Conservation (phyloP, 805 yeast genomes). For the Tanozyma kutaoensis region DNA sequence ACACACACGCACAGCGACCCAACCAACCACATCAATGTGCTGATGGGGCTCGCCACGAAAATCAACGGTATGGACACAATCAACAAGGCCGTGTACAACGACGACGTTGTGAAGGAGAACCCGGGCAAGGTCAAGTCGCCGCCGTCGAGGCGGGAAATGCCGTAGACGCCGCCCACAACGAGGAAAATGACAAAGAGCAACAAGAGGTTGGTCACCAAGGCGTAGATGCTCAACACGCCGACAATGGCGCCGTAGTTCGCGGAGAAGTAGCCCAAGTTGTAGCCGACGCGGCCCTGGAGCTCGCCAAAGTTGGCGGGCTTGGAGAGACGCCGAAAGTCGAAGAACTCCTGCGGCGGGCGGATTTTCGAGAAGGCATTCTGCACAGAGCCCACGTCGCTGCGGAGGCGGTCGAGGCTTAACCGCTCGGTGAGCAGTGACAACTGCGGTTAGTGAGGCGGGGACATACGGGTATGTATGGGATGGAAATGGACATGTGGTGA, state of each 20-base stretch:
- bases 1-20: conserved; percentile 75
- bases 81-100: conserved; percentile 72
- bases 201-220: conserved; percentile 74
- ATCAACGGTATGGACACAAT: conserved; percentile 72
- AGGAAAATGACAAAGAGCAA: conserved; percentile 70
- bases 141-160: conserved; percentile 71
- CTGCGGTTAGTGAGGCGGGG: no score
- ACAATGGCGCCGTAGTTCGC: conserved; percentile 76
- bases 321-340: conserved; percentile 78
- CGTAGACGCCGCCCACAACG: conserved; percentile 61
- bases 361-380: conserved; percentile 50
- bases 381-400: conserved; percentile 23
- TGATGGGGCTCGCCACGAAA: conserved; percentile 77
- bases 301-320: conserved; percentile 87
- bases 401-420: conserved; percentile 11
- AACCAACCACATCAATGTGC: conserved; percentile 83
- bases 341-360: conserved; percentile 87
- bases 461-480: no score
- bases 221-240: conserved; percentile 63
- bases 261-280: conserved; percentile 76
- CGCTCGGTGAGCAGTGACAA: no score
- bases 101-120: conserved; percentile 60
- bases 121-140: conserved; percentile 69
- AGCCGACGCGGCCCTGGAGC: conserved; percentile 76
- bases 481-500: no score